phyloP scores from a whole-genome alignment of 331 rosid genomes.

The Saraca asoca region DNA sequence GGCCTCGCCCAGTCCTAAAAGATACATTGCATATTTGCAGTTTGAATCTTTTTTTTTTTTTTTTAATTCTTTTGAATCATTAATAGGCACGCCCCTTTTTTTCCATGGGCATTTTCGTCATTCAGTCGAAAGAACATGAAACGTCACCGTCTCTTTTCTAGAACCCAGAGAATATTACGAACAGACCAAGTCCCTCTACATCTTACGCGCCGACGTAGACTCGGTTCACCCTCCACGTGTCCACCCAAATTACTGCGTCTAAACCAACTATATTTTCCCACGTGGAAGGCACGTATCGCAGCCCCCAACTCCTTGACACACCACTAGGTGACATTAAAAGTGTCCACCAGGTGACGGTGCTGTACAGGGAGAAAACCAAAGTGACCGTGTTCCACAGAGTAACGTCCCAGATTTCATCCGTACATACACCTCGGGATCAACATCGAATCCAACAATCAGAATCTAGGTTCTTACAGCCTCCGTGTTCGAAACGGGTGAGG shows the following conservation, averaged over 20 bases:
- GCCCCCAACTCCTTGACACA: background rate
- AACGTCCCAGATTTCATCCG: slow-evolving; percentile 18
- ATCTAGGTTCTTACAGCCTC: slow-evolving; percentile 22
- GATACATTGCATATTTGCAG: slow-evolving; percentile 30
- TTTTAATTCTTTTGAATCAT: no score
- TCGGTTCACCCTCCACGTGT: slow-evolving; percentile 37
- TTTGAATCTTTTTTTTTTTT: no score
- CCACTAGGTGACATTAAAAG: slow-evolving; percentile 17
- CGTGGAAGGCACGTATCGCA: slow-evolving; percentile 16
- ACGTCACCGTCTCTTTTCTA: slow-evolving; percentile 35
- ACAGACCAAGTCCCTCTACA: slow-evolving; percentile 36
- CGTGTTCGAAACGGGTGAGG: slow-evolving; percentile 54
- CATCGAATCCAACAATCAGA: slow-evolving; percentile 14
- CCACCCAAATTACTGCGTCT: slow-evolving; percentile 16
- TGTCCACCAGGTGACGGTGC: slow-evolving; percentile 15
- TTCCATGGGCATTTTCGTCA: slow-evolving; percentile 13
- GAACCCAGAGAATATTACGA: slow-evolving; percentile 25
- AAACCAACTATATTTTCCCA: background rate
- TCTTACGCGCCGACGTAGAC: slow-evolving; percentile 57
- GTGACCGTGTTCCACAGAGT: slow-evolving; percentile 9
- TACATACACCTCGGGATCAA: background rate
- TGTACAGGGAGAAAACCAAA: slow-evolving; percentile 21
- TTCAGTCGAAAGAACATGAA: no score
- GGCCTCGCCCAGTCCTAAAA: background rate
- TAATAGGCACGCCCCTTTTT: background rate